phyloP scores from a whole-genome alignment of 2,329 filamentous ascomycete genomes.

The Arthrobotrys conoides region DNA sequence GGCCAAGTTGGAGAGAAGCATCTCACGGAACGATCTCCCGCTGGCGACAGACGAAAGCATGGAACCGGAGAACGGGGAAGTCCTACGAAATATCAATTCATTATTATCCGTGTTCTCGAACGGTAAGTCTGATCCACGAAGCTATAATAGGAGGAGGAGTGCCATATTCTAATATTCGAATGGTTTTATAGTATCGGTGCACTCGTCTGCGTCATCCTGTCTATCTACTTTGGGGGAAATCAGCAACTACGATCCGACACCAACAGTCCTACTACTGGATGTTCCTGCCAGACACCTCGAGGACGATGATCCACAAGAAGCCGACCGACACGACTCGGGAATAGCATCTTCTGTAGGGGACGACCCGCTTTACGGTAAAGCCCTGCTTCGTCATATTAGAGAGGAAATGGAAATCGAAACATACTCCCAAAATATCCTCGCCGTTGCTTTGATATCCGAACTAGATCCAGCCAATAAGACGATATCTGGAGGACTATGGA shows the following conservation, averaged over 20 bases:
- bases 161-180: slow-evolving; percentile 60
- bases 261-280: slow-evolving; percentile 73
- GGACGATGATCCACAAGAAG: slow-evolving; percentile 61
- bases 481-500: slow-evolving; percentile 60
- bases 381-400: slow-evolving; percentile 63
- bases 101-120: slow-evolving; percentile 71
- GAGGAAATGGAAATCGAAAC: slow-evolving; percentile 62
- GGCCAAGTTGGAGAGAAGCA: slow-evolving; percentile 66
- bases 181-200: slow-evolving; percentile 67
- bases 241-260: slow-evolving; percentile 70
- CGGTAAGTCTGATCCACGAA: slow-evolving; percentile 67
- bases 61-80: slow-evolving; percentile 68
- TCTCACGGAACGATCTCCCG: slow-evolving; percentile 65
- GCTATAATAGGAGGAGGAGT: not conserved
- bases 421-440: slow-evolving; percentile 64
- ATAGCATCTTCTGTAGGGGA: slow-evolving; percentile 62
- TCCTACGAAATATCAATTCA: slow-evolving; percentile 70
- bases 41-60: slow-evolving; percentile 63
- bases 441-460: slow-evolving; percentile 65
- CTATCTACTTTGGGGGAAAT: slow-evolving; percentile 71
- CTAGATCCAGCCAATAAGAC: slow-evolving; percentile 66
- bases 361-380: slow-evolving; percentile 64
- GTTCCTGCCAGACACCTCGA: slow-evolving; percentile 66
- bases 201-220: slow-evolving; percentile 72
- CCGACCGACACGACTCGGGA: slow-evolving; percentile 64